These are phyloP conservation scores for Gyromitra esculenta DNA, from an alignment of 2,329 filamentous ascomycete species.

Conservation along the genomic window DNA sequence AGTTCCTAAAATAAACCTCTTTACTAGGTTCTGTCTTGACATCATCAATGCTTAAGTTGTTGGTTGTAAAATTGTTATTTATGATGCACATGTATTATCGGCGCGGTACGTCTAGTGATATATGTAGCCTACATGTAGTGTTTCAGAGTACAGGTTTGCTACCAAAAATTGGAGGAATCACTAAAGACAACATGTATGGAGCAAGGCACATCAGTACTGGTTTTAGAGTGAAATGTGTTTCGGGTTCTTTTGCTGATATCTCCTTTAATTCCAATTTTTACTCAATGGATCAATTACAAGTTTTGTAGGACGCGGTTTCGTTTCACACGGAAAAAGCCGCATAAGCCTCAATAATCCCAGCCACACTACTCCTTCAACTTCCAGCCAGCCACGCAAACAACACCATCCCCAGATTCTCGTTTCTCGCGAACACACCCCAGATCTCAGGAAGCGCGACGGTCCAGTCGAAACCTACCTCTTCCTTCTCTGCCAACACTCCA, in stretches of 20 bases:
- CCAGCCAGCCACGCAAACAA: conserved; percentile 46
- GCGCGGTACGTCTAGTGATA: no score
- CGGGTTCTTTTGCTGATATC: background rate
- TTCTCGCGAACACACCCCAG: conserved; percentile 32
- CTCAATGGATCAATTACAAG: no score
- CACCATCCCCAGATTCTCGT: conserved; percentile 48
- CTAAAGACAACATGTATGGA: background rate
- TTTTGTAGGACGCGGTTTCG: background rate
- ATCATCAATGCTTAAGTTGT: no score
- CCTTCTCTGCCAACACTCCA: conserved; percentile 15
- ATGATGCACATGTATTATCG: no score
- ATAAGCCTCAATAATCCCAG: conserved; percentile 32
- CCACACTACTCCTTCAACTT: conserved; percentile 40
- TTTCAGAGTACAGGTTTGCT: no score
- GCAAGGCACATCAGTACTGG: background rate
- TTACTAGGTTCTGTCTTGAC: no score
- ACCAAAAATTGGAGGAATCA: background rate
- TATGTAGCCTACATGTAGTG: no score
- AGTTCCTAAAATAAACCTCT: no score
- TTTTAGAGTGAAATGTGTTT: background rate
- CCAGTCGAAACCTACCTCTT: conserved; percentile 30
- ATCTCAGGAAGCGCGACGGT: conserved; percentile 38
- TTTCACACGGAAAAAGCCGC: conserved; percentile 38
- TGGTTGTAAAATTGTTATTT: no score
- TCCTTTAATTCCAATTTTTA: no score